These are phyloP conservation scores for Earliella scabrosa DNA, from an alignment of 1,284 basidiomycete species.

Conservation along the genomic window DNA sequence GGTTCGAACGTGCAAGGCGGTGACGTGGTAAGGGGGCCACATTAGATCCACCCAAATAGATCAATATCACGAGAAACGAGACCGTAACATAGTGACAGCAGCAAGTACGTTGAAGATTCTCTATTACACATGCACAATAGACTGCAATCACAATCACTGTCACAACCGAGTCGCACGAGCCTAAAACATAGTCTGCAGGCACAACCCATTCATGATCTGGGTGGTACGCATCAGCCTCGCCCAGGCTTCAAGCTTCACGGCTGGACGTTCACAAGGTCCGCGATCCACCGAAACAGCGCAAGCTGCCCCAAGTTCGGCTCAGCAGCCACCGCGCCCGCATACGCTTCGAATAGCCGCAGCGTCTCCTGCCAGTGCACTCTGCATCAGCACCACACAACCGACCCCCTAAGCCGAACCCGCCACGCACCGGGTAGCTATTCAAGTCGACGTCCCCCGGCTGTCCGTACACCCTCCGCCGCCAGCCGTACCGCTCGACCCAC, in stretches of 20 bases:
- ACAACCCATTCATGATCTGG: neutral
- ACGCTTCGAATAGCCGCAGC: constrained; percentile 6
- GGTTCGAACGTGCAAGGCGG: no score
- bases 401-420: no score
- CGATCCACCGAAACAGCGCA: neutral
- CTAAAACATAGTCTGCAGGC: neutral
- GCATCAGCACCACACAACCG: neutral
- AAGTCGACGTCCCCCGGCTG: neutral
- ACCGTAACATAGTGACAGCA: no score
- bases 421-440: neutral
- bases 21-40: no score
- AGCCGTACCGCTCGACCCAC: neutral
- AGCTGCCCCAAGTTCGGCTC: neutral
- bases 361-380: neutral
- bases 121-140: no score
- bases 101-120: no score
- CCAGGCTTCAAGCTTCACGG: neutral
- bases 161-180: no score
- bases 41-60: no score
- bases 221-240: no score
- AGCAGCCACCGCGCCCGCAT: constrained; percentile 6
- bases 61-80: no score
- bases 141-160: no score
- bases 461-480: neutral
- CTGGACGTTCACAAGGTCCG: neutral